Percentiles rank a stretch among this genome's conserved stretches.
Evolutionary conservation across 2,329 filamentous ascomycete species (phyloP).

Genomic region (Polytolypa hystricis): DNA sequence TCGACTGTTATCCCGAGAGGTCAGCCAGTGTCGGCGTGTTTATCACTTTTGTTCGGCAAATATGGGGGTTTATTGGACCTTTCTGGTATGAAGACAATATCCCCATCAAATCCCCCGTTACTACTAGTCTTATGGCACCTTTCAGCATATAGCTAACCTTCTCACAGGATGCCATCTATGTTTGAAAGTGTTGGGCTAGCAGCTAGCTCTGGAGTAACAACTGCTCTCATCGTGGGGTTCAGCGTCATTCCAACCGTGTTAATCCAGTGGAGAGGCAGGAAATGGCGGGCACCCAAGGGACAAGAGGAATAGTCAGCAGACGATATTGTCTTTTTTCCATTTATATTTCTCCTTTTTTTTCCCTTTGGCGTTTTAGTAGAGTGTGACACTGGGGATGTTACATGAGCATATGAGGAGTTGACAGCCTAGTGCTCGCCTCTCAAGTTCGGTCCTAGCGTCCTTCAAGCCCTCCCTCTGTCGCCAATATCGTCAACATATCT

Average conservation of each 20-base stretch:
- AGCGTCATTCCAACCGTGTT: slow-evolving; percentile 8
- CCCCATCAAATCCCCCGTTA: no score
- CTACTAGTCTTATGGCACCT: no score
- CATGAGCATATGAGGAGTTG: no score
- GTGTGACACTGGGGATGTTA: no score
- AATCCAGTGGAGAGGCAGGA: neutral
- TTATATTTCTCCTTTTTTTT: no score
- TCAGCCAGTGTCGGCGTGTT: slow-evolving; percentile 48
- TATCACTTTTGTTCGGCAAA: slow-evolving; percentile 45
- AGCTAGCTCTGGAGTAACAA: slow-evolving; percentile 18
- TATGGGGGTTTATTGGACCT: neutral
- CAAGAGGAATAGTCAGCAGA: neutral
- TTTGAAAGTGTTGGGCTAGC: slow-evolving; percentile 23
- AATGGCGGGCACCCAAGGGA: neutral
- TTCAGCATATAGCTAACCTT: no score
- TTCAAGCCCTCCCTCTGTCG: no score
- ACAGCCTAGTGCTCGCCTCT: no score
- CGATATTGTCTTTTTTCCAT: no score
- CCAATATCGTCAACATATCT: no score
- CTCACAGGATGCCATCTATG: slow-evolving; percentile 23
- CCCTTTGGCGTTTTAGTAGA: no score
- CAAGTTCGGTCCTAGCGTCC: no score
- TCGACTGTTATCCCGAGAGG: slow-evolving; percentile 46
- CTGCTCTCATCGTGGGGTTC: slow-evolving; percentile 20
- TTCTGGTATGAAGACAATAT: slow-evolving; percentile 23